A percentile compares a stretch with the other conserved stretches of the same genome.
phyloP scores from a whole-genome alignment of 768 basidiomycete species.

The Russula lepida region DNA sequence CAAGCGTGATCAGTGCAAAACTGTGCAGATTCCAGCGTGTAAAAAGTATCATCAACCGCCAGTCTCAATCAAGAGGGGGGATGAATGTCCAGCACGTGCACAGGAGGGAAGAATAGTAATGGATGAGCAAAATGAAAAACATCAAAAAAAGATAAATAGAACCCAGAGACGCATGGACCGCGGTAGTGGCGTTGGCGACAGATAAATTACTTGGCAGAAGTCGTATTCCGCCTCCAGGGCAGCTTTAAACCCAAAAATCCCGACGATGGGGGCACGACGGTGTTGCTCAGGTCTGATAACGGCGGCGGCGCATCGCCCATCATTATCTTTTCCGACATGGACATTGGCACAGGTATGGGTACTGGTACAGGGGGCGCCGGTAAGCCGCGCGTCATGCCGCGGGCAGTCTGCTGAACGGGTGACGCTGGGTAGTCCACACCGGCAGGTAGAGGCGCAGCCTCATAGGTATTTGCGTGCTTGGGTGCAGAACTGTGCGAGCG shows the following conservation, averaged over 20 bases:
- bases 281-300: not conserved
- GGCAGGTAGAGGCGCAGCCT: constrained; percentile 13
- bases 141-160: not conserved
- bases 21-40: constrained; percentile 3
- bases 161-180: not conserved
- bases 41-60: not conserved
- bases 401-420: not conserved
- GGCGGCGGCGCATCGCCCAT: not conserved
- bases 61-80: constrained; percentile 1
- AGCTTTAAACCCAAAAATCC: constrained; percentile 8
- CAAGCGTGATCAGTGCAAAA: not conserved
- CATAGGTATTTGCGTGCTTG: constrained; percentile 1
- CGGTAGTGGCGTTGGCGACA: too few relatives aligned
- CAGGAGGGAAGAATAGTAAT: not conserved
- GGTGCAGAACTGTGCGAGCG: not conserved
- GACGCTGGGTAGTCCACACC: constrained; percentile 18
- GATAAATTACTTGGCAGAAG: not conserved
- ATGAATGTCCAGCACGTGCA: constrained; percentile 7
- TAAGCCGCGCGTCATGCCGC: not conserved
- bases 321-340: not conserved
- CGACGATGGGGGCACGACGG: not conserved
- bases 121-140: not conserved
- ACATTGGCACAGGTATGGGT: not conserved
- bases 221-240: constrained; percentile 14
- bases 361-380: not conserved